Evolutionary conservation across 192 early-diverging fungal genomes (phyloP).

Genomic region (Rhizophagus prolifer): DNA sequence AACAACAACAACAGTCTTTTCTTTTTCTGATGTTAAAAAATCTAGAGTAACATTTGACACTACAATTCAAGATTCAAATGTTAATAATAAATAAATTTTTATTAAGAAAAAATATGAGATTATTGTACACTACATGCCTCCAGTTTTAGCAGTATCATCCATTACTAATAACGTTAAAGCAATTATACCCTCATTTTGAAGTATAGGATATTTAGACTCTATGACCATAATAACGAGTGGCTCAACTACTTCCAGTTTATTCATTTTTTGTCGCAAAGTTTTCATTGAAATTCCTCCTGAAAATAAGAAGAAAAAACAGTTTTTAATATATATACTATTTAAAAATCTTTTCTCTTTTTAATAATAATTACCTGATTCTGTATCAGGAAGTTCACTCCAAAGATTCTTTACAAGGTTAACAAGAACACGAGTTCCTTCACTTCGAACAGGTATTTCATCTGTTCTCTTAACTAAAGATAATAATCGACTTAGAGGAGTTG

Average conservation of each 20-base stretch:
- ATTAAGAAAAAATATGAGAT: background rate
- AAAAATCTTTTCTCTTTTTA: background rate
- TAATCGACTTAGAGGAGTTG: slow-evolving; percentile 34
- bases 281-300: slow-evolving; percentile 30
- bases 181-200: slow-evolving; percentile 60
- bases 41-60: background rate
- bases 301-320: background rate
- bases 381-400: slow-evolving; percentile 39
- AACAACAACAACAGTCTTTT: slow-evolving; percentile 18
- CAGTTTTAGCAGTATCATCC: slow-evolving; percentile 23
- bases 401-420: slow-evolving; percentile 52
- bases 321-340: background rate
- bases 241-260: slow-evolving; percentile 35
- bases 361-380: slow-evolving; percentile 9
- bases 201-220: slow-evolving; percentile 51
- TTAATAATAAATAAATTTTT: slow-evolving; percentile 5
- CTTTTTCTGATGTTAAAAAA: slow-evolving; percentile 11
- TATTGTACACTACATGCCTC: background rate
- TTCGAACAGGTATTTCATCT: slow-evolving; percentile 53
- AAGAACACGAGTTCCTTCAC: slow-evolving; percentile 53
- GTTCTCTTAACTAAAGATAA: slow-evolving; percentile 46
- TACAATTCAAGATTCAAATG: background rate
- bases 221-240: slow-evolving; percentile 48
- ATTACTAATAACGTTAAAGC: slow-evolving; percentile 51
- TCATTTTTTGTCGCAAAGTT: slow-evolving; percentile 42